phyloP scores from a whole-genome alignment of 2,329 filamentous ascomycete genomes.

The Alternaria triticina region DNA sequence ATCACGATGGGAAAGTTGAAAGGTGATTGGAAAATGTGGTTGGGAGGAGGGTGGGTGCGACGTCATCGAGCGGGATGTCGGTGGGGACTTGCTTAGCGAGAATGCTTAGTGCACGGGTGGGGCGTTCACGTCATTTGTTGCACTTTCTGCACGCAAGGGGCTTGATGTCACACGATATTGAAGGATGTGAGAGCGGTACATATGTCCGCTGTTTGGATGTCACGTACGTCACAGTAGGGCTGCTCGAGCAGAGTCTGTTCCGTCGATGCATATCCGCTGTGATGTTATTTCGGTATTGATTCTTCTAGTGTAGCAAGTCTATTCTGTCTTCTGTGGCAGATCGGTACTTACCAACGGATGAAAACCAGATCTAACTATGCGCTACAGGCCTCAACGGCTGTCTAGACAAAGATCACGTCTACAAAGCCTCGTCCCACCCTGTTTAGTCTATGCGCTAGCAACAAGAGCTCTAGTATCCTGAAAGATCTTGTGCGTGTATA shows the following conservation, averaged over 20 bases:
- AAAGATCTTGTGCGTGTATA: neutral
- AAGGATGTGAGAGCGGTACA: neutral
- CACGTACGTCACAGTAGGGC: neutral
- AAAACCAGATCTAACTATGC: neutral
- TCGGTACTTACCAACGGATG: neutral
- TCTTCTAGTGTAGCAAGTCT: too few relatives aligned
- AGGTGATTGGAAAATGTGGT: constrained; percentile 3
- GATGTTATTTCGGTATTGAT: too few relatives aligned
- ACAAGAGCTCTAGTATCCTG: neutral
- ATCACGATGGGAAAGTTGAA: neutral
- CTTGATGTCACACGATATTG: neutral
- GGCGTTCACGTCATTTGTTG: constrained; percentile 9
- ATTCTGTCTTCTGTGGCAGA: neutral
- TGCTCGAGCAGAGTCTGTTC: neutral
- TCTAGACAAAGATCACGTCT: neutral
- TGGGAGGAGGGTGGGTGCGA: neutral
- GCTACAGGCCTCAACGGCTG: too few relatives aligned
- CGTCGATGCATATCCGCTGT: neutral
- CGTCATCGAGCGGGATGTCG: neutral
- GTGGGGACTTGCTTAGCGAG: constrained; percentile 3
- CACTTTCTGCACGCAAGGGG: neutral
- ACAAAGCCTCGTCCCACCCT: neutral
- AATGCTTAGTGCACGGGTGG: constrained; percentile 5
- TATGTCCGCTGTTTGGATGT: neutral
- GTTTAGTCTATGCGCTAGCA: neutral